Percentiles rank a stretch among this genome's conserved stretches.
phyloP scores from a whole-genome alignment of 768 basidiomycete genomes.

The Amanita subjunquillea region DNA sequence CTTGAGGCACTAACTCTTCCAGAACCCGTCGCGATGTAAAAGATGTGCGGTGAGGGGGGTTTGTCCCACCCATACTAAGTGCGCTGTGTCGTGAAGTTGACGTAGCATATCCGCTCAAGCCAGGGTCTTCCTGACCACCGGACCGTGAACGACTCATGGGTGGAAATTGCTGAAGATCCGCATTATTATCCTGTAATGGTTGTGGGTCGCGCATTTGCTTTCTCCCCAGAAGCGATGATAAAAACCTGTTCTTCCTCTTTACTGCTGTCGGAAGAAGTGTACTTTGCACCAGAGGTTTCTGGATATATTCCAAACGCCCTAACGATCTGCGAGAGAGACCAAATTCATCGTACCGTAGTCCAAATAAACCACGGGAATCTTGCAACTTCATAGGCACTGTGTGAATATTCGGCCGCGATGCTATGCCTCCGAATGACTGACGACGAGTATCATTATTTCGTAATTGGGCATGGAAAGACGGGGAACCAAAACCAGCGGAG shows the following conservation, averaged over 20 bases:
- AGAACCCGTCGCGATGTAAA: constrained; percentile 60
- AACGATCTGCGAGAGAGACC: constrained; percentile 57
- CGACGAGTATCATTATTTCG: constrained; percentile 45
- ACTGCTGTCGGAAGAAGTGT: constrained; percentile 22
- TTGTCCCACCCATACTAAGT: constrained; percentile 24
- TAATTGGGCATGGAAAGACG: constrained; percentile 58
- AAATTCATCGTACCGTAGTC: constrained; percentile 58
- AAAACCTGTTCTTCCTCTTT: constrained; percentile 68
- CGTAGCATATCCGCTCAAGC: constrained; percentile 34
- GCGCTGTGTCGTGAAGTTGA: constrained; percentile 44
- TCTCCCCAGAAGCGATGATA: constrained; percentile 58
- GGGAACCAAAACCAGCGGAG: constrained; percentile 37
- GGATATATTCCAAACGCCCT: constrained; percentile 27
- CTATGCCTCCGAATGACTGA: constrained; percentile 68
- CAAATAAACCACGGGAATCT: constrained; percentile 25
- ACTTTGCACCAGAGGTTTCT: constrained; percentile 16
- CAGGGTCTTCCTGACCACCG: constrained; percentile 39
- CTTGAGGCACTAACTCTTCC: constrained; percentile 77
- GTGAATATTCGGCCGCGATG: constrained; percentile 46
- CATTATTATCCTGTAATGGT: constrained; percentile 20
- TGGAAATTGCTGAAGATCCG: constrained; percentile 34
- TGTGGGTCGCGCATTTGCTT: constrained; percentile 26
- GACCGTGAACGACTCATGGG: constrained; percentile 31
- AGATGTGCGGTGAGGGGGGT: constrained; percentile 42
- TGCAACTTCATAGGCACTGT: constrained; percentile 31